Conservation (phyloP, 2,329 filamentous ascomycete genomes). For the Graphilbum fragrans region DNA sequence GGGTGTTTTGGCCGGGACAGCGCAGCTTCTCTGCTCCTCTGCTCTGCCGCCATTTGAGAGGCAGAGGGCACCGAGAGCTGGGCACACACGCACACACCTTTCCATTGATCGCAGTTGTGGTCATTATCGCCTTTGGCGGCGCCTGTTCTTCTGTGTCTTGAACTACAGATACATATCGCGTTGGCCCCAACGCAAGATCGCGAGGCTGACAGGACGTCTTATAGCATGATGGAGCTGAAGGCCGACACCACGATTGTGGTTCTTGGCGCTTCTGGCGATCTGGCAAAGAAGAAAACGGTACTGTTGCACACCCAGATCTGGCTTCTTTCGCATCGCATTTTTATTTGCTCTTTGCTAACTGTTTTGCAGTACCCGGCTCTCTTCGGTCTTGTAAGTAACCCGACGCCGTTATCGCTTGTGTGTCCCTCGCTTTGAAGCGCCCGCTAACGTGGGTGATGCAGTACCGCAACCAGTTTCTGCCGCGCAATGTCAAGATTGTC, state of each 20-base stretch:
- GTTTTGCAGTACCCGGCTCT: slow-evolving; percentile 73
- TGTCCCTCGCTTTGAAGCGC: not conserved
- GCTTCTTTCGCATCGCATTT: not conserved
- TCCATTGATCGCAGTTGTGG: no score
- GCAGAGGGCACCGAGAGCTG: no score
- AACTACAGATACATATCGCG: not conserved
- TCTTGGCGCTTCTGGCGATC: slow-evolving; percentile 89
- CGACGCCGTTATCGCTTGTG: slow-evolving; percentile 1
- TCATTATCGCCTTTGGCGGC: no score
- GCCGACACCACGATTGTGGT: slow-evolving; percentile 97
- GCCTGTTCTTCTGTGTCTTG: not conserved
- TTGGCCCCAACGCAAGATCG: no score
- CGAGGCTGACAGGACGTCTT: not conserved
- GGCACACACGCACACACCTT: no score
- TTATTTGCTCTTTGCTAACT: slow-evolving; percentile 20
- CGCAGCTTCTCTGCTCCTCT: no score
- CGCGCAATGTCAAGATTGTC: slow-evolving; percentile 89
- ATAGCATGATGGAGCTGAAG: slow-evolving; percentile 85
- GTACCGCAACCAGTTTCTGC: slow-evolving; percentile 99
- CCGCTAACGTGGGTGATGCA: slow-evolving; percentile 20
- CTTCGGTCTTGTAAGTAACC: slow-evolving; percentile 88
- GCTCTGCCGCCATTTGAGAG: no score
- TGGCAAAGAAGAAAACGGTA: slow-evolving; percentile 99
- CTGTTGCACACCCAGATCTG: slow-evolving; percentile 3
- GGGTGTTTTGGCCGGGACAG: no score